These are phyloP conservation scores for Debaryomyces udenii DNA, from an alignment of 1,139 yeast genomes.

Conservation along the genomic window DNA sequence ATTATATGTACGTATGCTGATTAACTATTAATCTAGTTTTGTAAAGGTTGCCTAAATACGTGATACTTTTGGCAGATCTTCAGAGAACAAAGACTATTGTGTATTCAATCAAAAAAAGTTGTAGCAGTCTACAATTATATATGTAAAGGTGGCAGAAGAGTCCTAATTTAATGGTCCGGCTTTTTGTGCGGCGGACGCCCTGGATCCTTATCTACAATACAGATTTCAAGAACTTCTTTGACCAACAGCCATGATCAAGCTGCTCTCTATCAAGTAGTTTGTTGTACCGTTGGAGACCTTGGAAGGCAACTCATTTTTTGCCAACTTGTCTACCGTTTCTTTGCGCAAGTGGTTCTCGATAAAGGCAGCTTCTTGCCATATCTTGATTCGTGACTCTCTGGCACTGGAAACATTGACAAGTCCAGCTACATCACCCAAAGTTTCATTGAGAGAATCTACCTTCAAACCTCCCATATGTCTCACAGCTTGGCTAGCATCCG, in stretches of 20 bases:
- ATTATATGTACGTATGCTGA: background rate
- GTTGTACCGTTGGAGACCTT: constrained; percentile 16
- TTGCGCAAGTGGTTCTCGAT: constrained; percentile 28
- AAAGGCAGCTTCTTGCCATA: constrained; percentile 30
- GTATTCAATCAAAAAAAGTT: too few species aligned
- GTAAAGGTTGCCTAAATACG: too few species aligned
- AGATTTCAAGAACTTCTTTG: constrained; percentile 16
- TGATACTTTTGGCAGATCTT: too few species aligned
- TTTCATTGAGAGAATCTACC: constrained; percentile 24
- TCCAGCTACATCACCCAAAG: constrained; percentile 26
- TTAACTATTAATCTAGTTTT: too few species aligned
- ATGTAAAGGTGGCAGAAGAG: background rate
- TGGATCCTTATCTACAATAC: too few species aligned
- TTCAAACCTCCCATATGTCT: constrained; percentile 42
- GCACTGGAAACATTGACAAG: constrained; percentile 28
- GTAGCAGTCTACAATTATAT: too few species aligned
- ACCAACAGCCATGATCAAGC: constrained; percentile 33
- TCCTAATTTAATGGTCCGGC: background rate
- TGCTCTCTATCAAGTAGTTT: constrained; percentile 22
- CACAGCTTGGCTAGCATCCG: constrained; percentile 23
- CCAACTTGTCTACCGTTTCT: constrained; percentile 18
- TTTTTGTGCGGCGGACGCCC: background rate
- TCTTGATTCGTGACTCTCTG: constrained; percentile 22
- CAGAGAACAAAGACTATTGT: too few species aligned
- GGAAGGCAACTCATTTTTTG: constrained; percentile 20